phyloP scores from a whole-genome alignment of 176 grass and related monocot species.

The Zizania latifolia region DNA sequence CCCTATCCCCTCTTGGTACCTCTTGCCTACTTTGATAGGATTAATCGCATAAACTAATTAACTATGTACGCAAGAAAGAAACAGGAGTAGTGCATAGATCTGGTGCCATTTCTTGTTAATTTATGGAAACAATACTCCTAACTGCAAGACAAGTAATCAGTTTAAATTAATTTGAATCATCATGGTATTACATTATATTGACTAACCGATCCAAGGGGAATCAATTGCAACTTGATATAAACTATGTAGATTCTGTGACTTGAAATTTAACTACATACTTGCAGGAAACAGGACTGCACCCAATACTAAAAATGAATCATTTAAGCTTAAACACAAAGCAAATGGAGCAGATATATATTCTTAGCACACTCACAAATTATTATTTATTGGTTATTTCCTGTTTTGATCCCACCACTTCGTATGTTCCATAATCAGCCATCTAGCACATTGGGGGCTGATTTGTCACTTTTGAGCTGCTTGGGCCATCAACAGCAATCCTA shows the following conservation, averaged over 20 bases:
- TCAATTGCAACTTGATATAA: constrained; percentile 8
- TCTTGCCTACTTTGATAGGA: neutral
- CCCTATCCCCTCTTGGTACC: neutral
- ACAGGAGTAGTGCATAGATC: neutral
- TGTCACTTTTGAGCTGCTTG: constrained; percentile 25
- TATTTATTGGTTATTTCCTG: neutral
- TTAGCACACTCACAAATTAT: constrained; percentile 22
- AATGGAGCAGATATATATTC: constrained; percentile 22
- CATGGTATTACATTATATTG: neutral
- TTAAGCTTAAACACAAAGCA: constrained; percentile 19
- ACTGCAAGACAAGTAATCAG: constrained; percentile 5
- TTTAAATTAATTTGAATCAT: neutral
- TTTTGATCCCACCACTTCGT: constrained; percentile 33
- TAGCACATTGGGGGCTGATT: constrained; percentile 29
- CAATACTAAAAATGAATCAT: constrained; percentile 26
- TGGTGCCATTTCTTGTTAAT: neutral
- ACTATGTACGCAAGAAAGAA: neutral
- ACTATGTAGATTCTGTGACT: too few species aligned
- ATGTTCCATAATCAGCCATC: constrained; percentile 15
- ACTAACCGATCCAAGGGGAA: constrained; percentile 3
- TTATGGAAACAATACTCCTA: neutral
- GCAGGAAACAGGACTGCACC: constrained; percentile 1
- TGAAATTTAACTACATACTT: too few species aligned
- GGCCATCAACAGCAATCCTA: constrained; percentile 25
- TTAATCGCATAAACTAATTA: neutral